Conservation (phyloP, 78 protist species). For the Isochrysis galbana region DNA sequence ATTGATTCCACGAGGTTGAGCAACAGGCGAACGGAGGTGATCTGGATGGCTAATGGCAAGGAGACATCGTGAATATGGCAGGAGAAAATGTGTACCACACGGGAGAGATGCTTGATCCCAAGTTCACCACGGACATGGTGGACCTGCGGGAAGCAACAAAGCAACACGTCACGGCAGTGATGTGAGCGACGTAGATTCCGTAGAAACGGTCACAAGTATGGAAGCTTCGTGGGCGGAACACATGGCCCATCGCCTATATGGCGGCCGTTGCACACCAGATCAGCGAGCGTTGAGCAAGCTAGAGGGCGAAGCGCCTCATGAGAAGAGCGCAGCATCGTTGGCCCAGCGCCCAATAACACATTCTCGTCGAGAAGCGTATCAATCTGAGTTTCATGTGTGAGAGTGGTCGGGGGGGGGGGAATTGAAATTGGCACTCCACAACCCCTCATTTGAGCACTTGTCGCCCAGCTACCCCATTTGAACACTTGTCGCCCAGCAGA, state of each 20-base stretch:
- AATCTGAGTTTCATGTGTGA: constrained; percentile 44
- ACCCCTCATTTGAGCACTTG: no score
- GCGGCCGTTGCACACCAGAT: no score
- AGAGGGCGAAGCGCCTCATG: constrained; percentile 70
- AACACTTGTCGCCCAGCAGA: no score
- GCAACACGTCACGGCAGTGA: no score
- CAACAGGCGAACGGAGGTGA: constrained; percentile 80
- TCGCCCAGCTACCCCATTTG: no score
- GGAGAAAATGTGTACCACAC: constrained; percentile 73
- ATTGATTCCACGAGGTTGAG: constrained; percentile 83
- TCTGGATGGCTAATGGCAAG: constrained; percentile 78
- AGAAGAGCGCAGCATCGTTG: neutral
- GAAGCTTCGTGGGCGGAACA: no score
- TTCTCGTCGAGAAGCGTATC: constrained; percentile 80
- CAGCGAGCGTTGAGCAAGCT: constrained; percentile 87
- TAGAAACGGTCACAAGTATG: no score
- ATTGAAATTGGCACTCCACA: no score
- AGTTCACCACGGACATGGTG: constrained; percentile 77
- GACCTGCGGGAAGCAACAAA: no score
- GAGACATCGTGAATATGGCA: constrained; percentile 80
- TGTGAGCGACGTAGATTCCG: no score
- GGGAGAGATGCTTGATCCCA: constrained; percentile 58
- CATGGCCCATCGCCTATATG: no score
- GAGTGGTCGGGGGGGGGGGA: neutral
- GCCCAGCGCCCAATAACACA: constrained; percentile 62